Evolutionary conservation across 495 filamentous ascomycete genomes (phyloP).

Genomic region (Podospora pseudocomata): DNA sequence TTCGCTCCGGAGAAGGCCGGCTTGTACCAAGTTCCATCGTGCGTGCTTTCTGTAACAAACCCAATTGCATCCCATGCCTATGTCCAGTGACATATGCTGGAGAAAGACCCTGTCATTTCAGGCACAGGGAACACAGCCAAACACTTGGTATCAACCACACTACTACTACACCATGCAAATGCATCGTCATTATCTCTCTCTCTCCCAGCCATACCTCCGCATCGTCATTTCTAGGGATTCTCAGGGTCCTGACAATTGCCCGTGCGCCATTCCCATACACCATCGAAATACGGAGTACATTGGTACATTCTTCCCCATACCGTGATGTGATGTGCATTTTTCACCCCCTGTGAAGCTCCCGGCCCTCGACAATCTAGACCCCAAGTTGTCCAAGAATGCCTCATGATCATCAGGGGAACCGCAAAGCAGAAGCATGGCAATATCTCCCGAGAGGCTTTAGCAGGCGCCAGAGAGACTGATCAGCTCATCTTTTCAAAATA

Average conservation of each 20-base stretch:
- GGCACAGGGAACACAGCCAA: not conserved
- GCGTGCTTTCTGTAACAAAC: not conserved
- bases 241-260: not conserved
- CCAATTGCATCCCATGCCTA: not conserved
- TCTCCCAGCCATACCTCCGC: not conserved
- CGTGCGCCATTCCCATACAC: not conserved
- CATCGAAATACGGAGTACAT: too few species aligned
- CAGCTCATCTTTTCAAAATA: constrained; percentile 4
- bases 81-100: not conserved
- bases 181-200: not conserved
- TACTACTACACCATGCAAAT: not conserved
- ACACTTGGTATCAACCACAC: not conserved
- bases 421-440: constrained; percentile 3
- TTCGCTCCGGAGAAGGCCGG: not conserved
- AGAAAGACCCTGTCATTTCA: not conserved
- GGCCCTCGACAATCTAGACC: not conserved
- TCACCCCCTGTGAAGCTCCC: not conserved
- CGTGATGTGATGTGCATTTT: not conserved
- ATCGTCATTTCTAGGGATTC: not conserved
- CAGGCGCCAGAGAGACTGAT: not conserved
- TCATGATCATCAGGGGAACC: constrained; percentile 9
- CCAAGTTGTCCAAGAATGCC: not conserved
- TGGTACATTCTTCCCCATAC: not conserved
- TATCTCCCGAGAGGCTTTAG: not conserved
- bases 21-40: not conserved